Percentiles rank a stretch among this genome's conserved stretches.
Evolutionary conservation across 768 basidiomycete species (phyloP).

Genomic region (Mrakia gelida): DNA sequence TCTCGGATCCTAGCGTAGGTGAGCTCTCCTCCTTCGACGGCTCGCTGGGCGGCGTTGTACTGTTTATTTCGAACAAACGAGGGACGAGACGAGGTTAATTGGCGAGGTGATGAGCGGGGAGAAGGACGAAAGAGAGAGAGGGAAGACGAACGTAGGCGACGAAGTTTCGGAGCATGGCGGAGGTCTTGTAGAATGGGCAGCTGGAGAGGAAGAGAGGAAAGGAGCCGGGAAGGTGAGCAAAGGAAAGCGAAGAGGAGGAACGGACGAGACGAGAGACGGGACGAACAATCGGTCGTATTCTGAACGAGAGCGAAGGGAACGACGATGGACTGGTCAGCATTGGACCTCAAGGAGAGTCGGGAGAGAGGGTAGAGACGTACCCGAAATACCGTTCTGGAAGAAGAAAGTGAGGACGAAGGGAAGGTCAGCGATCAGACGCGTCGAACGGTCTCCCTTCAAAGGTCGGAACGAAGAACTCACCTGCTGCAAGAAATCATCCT

Average conservation of each 20-base stretch:
- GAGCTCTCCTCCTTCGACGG: conserved; percentile 70
- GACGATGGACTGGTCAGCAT: background rate
- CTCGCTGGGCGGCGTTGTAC: conserved; percentile 67
- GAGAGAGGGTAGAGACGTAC: conserved; percentile 39
- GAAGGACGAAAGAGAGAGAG: too few relatives aligned
- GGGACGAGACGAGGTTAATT: too few relatives aligned
- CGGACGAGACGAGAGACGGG: too few relatives aligned
- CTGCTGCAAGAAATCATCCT: conserved; percentile 84
- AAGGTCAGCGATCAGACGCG: background rate
- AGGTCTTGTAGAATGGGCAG: conserved; percentile 41
- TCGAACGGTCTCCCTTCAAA: background rate
- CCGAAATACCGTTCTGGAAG: conserved; percentile 89
- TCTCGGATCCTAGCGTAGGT: conserved; percentile 72
- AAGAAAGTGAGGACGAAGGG: background rate
- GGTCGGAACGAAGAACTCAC: background rate
- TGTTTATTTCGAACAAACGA: background rate
- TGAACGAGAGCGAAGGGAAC: background rate
- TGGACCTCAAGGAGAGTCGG: background rate
- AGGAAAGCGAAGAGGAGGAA: background rate
- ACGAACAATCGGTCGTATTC: conserved; percentile 32
- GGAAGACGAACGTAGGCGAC: conserved; percentile 54
- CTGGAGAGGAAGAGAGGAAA: background rate
- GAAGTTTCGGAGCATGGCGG: conserved; percentile 89
- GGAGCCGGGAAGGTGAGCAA: conserved; percentile 11
- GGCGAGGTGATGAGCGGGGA: background rate